Conservation (phyloP, 2,329 filamentous ascomycete genomes). For the Xylariaceae sp. region DNA sequence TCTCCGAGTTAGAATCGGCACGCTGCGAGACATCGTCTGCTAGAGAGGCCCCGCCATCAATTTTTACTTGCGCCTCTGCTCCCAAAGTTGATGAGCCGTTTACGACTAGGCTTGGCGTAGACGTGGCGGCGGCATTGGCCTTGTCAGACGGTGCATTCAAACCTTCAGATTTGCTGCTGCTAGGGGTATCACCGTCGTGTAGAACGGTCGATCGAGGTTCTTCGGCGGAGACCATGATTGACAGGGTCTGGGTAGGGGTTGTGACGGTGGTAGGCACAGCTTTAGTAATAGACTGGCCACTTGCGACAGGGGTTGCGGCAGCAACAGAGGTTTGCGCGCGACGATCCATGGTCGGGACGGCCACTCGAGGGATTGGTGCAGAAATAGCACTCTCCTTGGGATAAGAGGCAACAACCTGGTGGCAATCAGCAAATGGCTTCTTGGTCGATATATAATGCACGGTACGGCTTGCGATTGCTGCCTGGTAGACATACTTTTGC, state of each 20-base stretch:
- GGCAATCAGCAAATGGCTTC: conserved; percentile 5
- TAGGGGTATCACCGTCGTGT: conserved; percentile 12
- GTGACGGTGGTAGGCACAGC: conserved; percentile 19
- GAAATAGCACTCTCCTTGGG: conserved; percentile 28
- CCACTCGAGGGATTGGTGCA: conserved; percentile 27
- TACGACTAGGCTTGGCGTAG: conserved; percentile 42
- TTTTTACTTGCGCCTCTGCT: conserved; percentile 33
- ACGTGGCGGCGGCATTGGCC: conserved; percentile 17
- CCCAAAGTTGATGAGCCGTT: conserved; percentile 43
- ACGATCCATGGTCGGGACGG: conserved; percentile 31
- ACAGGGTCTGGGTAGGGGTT: conserved; percentile 19
- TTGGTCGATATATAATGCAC: conserved; percentile 1
- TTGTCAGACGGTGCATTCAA: conserved; percentile 20
- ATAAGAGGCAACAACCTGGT: conserved; percentile 32
- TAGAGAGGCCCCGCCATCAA: conserved; percentile 30
- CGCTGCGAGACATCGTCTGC: conserved; percentile 53
- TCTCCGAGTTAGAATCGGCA: conserved; percentile 58
- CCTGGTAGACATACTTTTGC: conserved; percentile 28
- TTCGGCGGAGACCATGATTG: conserved; percentile 15
- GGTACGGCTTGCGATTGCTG: not conserved
- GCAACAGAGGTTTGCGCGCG: conserved; percentile 23
- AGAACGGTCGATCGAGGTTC: conserved; percentile 12
- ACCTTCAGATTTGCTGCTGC: conserved; percentile 24
- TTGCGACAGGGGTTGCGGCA: conserved; percentile 17
- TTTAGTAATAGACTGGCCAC: conserved; percentile 19